Percentiles rank a stretch among this genome's conserved stretches.
These are phyloP conservation scores for Erysimum cheiranthoides DNA, from an alignment of 345 rosid species.

Conservation along the genomic window DNA sequence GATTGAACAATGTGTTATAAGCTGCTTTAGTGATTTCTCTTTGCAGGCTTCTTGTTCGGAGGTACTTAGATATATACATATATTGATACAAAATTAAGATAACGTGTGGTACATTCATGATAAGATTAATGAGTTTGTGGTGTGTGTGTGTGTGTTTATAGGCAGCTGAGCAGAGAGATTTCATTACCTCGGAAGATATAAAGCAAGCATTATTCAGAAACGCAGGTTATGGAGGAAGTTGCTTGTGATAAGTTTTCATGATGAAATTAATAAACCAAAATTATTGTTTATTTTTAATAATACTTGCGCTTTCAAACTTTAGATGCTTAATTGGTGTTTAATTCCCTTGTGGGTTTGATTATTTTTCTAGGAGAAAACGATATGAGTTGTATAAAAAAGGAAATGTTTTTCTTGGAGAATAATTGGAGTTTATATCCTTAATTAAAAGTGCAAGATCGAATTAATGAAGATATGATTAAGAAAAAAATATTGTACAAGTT, in stretches of 20 bases:
- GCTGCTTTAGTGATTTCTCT: slow-evolving; percentile 90
- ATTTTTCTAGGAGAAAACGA: slow-evolving; percentile 22
- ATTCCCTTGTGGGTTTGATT: slow-evolving; percentile 23
- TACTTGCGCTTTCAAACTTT: slow-evolving; percentile 6
- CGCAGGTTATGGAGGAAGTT: slow-evolving; percentile 98
- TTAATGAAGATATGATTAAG: neutral
- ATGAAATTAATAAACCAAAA: slow-evolving; percentile 23
- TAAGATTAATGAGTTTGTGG: slow-evolving; percentile 6
- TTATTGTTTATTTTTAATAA: slow-evolving; percentile 23
- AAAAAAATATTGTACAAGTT: neutral
- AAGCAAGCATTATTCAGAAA: slow-evolving; percentile 85
- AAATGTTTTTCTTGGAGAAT: slow-evolving; percentile 17
- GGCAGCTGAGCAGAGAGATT: slow-evolving; percentile 61
- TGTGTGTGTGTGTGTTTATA: slow-evolving; percentile 27
- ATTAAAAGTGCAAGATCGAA: neutral
- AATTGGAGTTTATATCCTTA: neutral
- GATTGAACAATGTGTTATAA: slow-evolving; percentile 88
- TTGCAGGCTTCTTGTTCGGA: slow-evolving; percentile 94
- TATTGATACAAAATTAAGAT: neutral
- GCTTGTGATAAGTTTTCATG: slow-evolving; percentile 45
- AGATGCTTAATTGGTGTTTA: slow-evolving; percentile 22
- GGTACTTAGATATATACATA: slow-evolving; percentile 45
- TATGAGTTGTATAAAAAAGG: slow-evolving; percentile 36
- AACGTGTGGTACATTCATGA: neutral
- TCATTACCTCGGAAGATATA: slow-evolving; percentile 70